Evolutionary conservation across 768 basidiomycete species (phyloP), one percentile per base, ranked within the genome.

Genomic region (Tulasnella sp.): DNA sequence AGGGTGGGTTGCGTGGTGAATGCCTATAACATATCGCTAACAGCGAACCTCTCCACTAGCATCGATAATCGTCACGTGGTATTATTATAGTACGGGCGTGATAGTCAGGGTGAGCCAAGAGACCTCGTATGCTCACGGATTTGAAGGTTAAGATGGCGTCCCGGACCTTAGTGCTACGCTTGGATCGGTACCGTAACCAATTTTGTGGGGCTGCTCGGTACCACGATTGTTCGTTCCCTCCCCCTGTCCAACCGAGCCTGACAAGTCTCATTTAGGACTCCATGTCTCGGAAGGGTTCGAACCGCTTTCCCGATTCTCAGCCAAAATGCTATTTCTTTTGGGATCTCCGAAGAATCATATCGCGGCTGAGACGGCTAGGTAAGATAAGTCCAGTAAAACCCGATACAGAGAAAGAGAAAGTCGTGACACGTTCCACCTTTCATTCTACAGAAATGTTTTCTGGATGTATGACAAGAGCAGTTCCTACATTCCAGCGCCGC

Each of bases 391-490:
- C 22, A 15, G 36, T 39, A 49, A n/a, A n/a, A 5, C 3, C 19
- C 5, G 3, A 2, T 22, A n/a, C n/a, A n/a, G 19, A 0, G 3
- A 19, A 36, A 38, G 5, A 5, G 71, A 37, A 37, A 14, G n/a
- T 39, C 34, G 25, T 25, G 8, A 34, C 2, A 1, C 29, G 9
- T 68, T 7, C 12, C n/a, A 40, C 17, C 14, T 31, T 34, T 1
- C 25, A n/a, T 42, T 45, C 9, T 2, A 42, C 70, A 76, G 75
- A 45, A 76, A 68, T 42, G 36, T 70, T 12, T 76, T 76, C 49
- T 76, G 75, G 75, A 31, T 69, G 75, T 76, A 68, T 1, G 67
- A 22, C 0, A 4, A 4, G 49, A 49, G 7, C 22, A n/a, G 22
- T 49, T 49, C n/a, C 22, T 49, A n/a, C 49, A 49, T 49, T 6